phyloP scores from a whole-genome alignment of 1,139 yeast species.

The Candida buenavistaensis region DNA sequence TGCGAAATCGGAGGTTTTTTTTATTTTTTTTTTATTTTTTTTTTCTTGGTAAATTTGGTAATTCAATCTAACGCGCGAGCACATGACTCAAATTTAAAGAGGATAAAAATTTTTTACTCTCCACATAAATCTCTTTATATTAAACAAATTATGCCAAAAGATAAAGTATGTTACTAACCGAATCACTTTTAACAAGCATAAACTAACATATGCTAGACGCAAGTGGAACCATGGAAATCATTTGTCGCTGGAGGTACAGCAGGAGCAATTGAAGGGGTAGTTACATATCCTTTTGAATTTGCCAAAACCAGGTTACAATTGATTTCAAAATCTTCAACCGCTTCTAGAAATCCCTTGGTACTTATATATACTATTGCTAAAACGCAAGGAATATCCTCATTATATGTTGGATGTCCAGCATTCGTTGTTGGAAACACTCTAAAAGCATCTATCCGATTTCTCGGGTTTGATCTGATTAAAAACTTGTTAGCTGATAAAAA shows the following conservation, averaged over 20 bases:
- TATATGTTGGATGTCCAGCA: conserved; percentile 98
- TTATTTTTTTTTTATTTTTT: too few species aligned
- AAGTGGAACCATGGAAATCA: conserved; percentile 64
- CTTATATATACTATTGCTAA: conserved; percentile 72
- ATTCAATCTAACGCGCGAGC: too few species aligned
- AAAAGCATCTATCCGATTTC: conserved; percentile 89
- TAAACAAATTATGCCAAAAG: conserved; percentile 6
- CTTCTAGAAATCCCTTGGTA: conserved; percentile 80
- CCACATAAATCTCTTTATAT: too few species aligned
- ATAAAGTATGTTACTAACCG: conserved; percentile 7
- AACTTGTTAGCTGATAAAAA: conserved; percentile 72
- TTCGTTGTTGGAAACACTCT: conserved; percentile 94
- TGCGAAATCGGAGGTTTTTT: too few species aligned
- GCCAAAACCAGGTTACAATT: conserved; percentile 93
- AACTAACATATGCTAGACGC: conserved; percentile 7
- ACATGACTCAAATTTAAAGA: background rate
- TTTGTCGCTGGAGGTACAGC: conserved; percentile 94
- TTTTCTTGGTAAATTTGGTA: too few species aligned
- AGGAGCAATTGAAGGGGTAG: conserved; percentile 88
- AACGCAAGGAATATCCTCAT: conserved; percentile 74
- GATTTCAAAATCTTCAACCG: conserved; percentile 64
- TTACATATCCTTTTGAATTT: conserved; percentile 95
- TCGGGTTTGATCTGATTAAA: conserved; percentile 90
- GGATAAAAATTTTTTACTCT: conserved; percentile 1
- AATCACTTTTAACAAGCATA: too few species aligned